Evolutionary conservation across 495 filamentous ascomycete genomes (phyloP).

Genomic region (Elaphomyces granulatus): DNA sequence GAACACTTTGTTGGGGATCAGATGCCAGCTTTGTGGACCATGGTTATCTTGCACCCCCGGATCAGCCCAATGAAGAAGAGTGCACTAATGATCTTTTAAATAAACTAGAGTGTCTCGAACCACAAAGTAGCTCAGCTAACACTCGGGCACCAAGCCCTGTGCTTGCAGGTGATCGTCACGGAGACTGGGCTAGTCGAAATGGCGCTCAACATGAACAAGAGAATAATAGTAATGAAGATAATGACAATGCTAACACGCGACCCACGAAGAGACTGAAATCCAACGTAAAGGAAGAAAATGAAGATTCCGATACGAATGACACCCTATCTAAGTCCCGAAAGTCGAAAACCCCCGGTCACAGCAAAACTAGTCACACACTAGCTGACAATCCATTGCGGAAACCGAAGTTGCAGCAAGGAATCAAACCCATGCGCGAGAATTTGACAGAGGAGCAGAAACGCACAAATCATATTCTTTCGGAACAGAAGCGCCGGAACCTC

Average conservation of each 20-base stretch:
- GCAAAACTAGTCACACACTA: slow-evolving; percentile 19
- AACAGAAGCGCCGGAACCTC: slow-evolving; percentile 68
- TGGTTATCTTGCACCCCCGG: slow-evolving; percentile 39
- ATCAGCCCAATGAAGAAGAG: slow-evolving; percentile 41
- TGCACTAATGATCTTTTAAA: slow-evolving; percentile 38
- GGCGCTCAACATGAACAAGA: background rate
- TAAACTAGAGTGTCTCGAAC: slow-evolving; percentile 39
- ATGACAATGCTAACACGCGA: slow-evolving; percentile 4
- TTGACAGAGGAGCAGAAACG: slow-evolving; percentile 73
- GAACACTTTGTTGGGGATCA: slow-evolving; percentile 47
- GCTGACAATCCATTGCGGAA: slow-evolving; percentile 19
- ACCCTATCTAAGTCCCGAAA: slow-evolving; percentile 32
- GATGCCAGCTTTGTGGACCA: slow-evolving; percentile 46
- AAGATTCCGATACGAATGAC: slow-evolving; percentile 25
- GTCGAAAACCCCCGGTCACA: slow-evolving; percentile 26
- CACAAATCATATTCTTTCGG: slow-evolving; percentile 76
- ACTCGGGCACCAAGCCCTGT: slow-evolving; percentile 46
- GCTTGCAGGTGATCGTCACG: slow-evolving; percentile 3
- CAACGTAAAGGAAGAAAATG: slow-evolving; percentile 23
- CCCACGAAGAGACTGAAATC: slow-evolving; percentile 25
- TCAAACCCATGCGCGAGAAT: slow-evolving; percentile 52
- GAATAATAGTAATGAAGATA: background rate
- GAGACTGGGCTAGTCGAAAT: background rate
- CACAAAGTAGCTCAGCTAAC: slow-evolving; percentile 38
- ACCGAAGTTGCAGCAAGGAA: slow-evolving; percentile 15